These are phyloP conservation scores for Xylona heveae DNA, from an alignment of 495 filamentous ascomycete genomes.

Conservation along the genomic window DNA sequence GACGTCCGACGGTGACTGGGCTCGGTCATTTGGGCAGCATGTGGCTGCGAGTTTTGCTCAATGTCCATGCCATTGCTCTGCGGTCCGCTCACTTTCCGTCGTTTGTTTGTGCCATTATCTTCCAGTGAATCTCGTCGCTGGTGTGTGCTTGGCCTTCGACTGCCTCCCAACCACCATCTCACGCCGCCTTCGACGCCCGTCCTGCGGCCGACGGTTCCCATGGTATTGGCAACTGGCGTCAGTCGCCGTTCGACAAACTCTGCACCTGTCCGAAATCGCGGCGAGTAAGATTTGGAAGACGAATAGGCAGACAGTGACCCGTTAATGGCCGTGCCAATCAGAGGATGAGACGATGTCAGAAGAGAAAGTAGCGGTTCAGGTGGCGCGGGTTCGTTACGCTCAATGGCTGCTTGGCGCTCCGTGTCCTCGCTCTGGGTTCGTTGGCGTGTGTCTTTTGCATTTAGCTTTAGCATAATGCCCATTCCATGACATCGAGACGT, in stretches of 20 bases:
- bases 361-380: conserved; percentile 61
- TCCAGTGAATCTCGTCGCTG: conserved; percentile 19
- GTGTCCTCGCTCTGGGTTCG: no score
- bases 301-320: conserved; percentile 64
- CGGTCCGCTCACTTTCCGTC: conserved; percentile 35
- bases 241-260: conserved; percentile 75
- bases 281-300: conserved; percentile 67
- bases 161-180: conserved; percentile 46
- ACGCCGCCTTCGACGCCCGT: conserved; percentile 70
- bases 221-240: conserved; percentile 60
- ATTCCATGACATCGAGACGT: no score
- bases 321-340: conserved; percentile 60
- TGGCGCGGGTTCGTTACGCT: conserved; percentile 10
- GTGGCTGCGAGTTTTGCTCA: conserved; percentile 14
- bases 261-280: conserved; percentile 59
- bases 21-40: no score
- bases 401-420: no score
- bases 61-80: conserved; percentile 19
- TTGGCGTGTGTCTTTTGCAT: no score
- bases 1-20: conserved; percentile 16
- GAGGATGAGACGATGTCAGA: conserved; percentile 57
- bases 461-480: no score
- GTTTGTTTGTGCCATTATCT: conserved; percentile 33
- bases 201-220: conserved; percentile 55
- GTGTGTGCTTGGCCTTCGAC: conserved; percentile 17